phyloP scores from a whole-genome alignment of 495 filamentous ascomycete genomes.

The Pyronema domesticum region DNA sequence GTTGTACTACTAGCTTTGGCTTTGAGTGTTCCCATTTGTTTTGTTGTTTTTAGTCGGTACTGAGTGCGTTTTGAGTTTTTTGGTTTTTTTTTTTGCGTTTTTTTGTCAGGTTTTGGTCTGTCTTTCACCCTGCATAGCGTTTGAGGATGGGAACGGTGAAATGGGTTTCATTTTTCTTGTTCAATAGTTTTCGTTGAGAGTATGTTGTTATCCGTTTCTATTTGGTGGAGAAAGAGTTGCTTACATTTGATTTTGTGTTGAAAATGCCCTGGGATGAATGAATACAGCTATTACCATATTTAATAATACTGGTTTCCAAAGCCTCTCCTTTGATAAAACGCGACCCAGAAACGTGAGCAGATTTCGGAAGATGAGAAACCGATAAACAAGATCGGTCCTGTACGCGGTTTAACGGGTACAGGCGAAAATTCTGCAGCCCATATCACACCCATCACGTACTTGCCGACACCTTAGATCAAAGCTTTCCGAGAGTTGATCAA shows the following conservation, averaged over 20 bases:
- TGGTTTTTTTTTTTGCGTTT: neutral
- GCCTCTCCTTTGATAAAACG: neutral
- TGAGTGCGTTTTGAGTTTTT: neutral
- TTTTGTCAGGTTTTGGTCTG: too few relatives aligned
- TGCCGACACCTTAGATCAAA: too few relatives aligned
- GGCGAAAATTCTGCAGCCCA: too few relatives aligned
- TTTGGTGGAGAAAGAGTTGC: neutral
- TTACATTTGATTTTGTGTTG: too few relatives aligned
- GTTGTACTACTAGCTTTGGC: constrained; percentile 3
- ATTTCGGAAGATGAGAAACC: too few relatives aligned
- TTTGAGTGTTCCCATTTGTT: neutral
- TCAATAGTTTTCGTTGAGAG: neutral
- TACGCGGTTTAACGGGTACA: too few relatives aligned
- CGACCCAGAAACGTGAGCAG: too few relatives aligned
- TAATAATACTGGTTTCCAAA: neutral
- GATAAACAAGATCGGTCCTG: too few relatives aligned
- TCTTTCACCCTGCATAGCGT: constrained; percentile 2
- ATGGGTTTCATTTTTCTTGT: constrained; percentile 1
- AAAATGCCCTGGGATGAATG: neutral
- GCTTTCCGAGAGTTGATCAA: too few relatives aligned
- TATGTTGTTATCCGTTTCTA: neutral
- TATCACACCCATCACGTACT: too few relatives aligned
- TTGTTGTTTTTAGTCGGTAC: neutral
- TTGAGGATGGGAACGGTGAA: constrained; percentile 1
- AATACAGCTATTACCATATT: neutral